These are phyloP conservation scores for Striga hermonthica DNA, from an alignment of 305 asterid genomes.

Conservation along the genomic window DNA sequence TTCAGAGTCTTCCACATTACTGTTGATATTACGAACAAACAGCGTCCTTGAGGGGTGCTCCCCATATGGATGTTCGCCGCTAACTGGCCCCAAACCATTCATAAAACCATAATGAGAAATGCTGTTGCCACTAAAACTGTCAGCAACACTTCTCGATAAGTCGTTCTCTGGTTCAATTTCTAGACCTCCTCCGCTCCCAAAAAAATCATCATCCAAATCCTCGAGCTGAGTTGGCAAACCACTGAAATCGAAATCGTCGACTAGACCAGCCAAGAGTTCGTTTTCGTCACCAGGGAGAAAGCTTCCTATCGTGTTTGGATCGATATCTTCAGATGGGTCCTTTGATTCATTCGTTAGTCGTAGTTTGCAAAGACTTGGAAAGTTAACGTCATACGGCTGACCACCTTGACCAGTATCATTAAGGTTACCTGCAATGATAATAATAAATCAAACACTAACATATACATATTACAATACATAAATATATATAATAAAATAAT, in stretches of 20 bases:
- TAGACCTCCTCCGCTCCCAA: slow-evolving; percentile 87
- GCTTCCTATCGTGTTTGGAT: slow-evolving; percentile 43
- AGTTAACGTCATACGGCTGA: slow-evolving; percentile 49
- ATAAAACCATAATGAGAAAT: slow-evolving; percentile 42
- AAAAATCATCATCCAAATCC: slow-evolving; percentile 92
- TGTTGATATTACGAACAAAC: slow-evolving; percentile 92
- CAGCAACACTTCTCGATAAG: slow-evolving; percentile 48
- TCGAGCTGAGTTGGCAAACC: slow-evolving; percentile 84
- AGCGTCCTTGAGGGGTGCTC: slow-evolving; percentile 98
- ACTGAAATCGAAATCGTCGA: slow-evolving; percentile 80
- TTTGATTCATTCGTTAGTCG: slow-evolving; percentile 41
- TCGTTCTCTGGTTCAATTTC: slow-evolving; percentile 69
- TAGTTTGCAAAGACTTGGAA: slow-evolving; percentile 49
- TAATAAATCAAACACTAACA: slow-evolving; percentile 14
- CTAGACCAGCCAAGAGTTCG: slow-evolving; percentile 81
- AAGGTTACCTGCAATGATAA: slow-evolving; percentile 53
- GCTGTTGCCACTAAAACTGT: slow-evolving; percentile 42
- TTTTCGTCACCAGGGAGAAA: slow-evolving; percentile 91
- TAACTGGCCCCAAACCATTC: slow-evolving; percentile 57
- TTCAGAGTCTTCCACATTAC: slow-evolving; percentile 93
- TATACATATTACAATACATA: not conserved
- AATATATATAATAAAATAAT: not conserved
- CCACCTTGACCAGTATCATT: slow-evolving; percentile 42
- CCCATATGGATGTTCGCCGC: slow-evolving; percentile 89
- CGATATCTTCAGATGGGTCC: slow-evolving; percentile 54